Evolutionary conservation across 208 protist genomes (phyloP).

Genomic region (Lotmaria passim): DNA sequence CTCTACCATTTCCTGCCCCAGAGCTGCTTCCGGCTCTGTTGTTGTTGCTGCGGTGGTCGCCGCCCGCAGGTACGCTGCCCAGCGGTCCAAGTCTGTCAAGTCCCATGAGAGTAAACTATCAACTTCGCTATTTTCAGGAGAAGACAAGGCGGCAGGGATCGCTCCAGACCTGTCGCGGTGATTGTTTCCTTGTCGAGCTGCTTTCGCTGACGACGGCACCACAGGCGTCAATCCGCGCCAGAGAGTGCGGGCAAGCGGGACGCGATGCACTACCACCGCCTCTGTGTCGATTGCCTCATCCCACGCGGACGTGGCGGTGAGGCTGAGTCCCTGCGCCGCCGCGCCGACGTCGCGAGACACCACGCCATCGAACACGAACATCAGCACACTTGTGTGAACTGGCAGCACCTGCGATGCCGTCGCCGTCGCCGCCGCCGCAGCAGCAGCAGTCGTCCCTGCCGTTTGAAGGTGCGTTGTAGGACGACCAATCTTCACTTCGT

Average conservation of each 20-base stretch:
- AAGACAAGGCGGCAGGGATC: neutral
- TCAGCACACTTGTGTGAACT: slow-evolving; percentile 16
- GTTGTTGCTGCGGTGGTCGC: neutral
- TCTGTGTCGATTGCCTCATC: neutral
- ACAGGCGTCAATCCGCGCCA: slow-evolving; percentile 25
- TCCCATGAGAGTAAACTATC: neutral
- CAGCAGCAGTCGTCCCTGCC: neutral
- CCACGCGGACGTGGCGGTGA: neutral
- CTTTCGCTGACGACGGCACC: slow-evolving; percentile 3
- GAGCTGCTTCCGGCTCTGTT: neutral
- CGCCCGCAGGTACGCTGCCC: neutral
- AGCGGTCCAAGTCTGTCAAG: slow-evolving; percentile 4
- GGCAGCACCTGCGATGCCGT: neutral
- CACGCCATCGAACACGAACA: slow-evolving; percentile 25
- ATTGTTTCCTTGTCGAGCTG: neutral
- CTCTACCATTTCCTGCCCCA: neutral
- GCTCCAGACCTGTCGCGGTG: neutral
- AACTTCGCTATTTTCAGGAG: neutral
- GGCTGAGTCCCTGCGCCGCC: slow-evolving; percentile 4
- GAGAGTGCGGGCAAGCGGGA: slow-evolving; percentile 16
- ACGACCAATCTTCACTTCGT: slow-evolving; percentile 15
- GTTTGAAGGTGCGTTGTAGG: neutral
- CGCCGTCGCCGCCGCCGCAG: neutral
- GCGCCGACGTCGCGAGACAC: neutral
- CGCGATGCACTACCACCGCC: neutral